phyloP scores from a whole-genome alignment of 306 rosid species.

The Cicer cuneatum region DNA sequence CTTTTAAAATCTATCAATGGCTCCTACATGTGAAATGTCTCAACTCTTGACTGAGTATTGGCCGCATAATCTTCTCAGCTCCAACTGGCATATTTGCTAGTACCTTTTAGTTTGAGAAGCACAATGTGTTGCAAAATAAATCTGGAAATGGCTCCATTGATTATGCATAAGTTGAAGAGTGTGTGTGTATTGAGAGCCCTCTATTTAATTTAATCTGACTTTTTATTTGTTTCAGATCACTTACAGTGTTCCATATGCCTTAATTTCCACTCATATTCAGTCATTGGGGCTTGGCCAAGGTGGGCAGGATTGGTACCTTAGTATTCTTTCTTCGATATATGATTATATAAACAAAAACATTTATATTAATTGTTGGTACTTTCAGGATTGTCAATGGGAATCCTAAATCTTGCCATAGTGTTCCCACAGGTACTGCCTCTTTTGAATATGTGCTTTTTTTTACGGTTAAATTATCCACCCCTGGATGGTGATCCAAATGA shows the following conservation, averaged over 20 bases:
- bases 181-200: conserved; percentile 21
- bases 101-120: conserved; percentile 28
- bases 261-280: conserved; percentile 78
- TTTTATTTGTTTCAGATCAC: conserved; percentile 73
- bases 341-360: conserved; percentile 30
- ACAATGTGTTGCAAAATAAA: conserved; percentile 26
- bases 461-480: not conserved
- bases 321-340: conserved; percentile 34
- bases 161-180: conserved; percentile 13
- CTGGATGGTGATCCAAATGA: conserved; percentile 1
- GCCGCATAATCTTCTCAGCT: not conserved
- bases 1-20: conserved; percentile 12
- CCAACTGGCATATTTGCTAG: conserved; percentile 10
- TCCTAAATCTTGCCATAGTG: conserved; percentile 88
- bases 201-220: conserved; percentile 37
- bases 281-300: conserved; percentile 97
- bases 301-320: conserved; percentile 41
- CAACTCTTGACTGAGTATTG: conserved; percentile 23
- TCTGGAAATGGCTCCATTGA: conserved; percentile 11
- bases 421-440: conserved; percentile 79
- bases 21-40: not conserved
- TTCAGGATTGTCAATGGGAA: conserved; percentile 94
- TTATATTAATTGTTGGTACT: conserved; percentile 46
- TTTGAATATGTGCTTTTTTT: conserved; percentile 14
- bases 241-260: conserved; percentile 92